phyloP scores from a whole-genome alignment of 2,329 filamentous ascomycete genomes.

The Epichloe festucae region DNA sequence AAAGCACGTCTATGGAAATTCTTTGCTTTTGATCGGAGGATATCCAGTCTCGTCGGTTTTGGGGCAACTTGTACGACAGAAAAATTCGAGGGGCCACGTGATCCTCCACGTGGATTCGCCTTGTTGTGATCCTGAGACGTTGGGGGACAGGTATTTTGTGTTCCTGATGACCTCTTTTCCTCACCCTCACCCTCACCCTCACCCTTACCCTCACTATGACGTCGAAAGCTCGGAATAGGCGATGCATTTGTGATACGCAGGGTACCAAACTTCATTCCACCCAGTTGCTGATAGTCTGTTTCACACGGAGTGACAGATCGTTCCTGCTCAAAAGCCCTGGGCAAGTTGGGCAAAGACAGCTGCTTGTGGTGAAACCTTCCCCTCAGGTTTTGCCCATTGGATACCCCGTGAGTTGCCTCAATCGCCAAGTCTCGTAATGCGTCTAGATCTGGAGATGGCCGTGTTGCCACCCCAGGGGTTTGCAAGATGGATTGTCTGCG shows the following conservation, averaged over 20 bases:
- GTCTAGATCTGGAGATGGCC: constrained; percentile 4
- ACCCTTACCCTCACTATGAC: background rate
- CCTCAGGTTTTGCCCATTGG: too few species aligned
- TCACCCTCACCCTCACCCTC: too few species aligned
- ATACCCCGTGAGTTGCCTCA: too few species aligned
- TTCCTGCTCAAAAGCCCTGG: constrained; percentile 8
- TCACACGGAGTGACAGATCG: constrained; percentile 32
- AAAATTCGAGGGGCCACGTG: background rate
- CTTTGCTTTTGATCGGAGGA: background rate
- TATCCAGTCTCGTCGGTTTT: background rate
- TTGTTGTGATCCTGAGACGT: background rate
- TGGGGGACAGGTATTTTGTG: background rate
- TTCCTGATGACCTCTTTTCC: background rate
- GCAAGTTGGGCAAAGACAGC: constrained; percentile 20
- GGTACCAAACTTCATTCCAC: constrained; percentile 49
- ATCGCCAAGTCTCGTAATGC: background rate
- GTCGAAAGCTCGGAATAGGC: constrained; percentile 29
- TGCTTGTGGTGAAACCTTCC: constrained; percentile 11
- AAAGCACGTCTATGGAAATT: background rate
- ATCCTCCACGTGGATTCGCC: background rate
- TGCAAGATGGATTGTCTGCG: constrained; percentile 35
- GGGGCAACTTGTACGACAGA: background rate
- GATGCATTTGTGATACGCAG: constrained; percentile 49
- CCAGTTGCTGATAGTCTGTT: constrained; percentile 44
- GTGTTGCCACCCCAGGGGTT: constrained; percentile 36